Percentiles rank a stretch among this genome's conserved stretches.
phyloP scores from a whole-genome alignment of 192 early-diverging fungal species.

The Gonapodya prolifera region DNA sequence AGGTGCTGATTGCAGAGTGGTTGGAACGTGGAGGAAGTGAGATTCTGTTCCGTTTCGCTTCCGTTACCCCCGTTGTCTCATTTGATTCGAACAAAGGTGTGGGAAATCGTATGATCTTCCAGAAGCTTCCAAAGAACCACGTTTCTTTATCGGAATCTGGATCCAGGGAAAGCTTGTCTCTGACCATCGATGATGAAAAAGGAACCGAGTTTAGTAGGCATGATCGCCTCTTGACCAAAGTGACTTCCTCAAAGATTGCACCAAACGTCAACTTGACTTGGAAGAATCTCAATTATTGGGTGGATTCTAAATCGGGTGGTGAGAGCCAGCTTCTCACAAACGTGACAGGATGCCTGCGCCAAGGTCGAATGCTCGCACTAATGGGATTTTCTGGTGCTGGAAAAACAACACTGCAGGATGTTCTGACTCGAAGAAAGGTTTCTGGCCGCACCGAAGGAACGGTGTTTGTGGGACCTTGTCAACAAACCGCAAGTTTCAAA shows the following conservation, averaged over 20 bases:
- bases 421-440: conserved; percentile 65
- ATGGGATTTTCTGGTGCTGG: conserved; percentile 67
- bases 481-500: conserved; percentile 23
- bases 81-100: neutral
- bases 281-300: conserved; percentile 55
- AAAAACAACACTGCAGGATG: conserved; percentile 66
- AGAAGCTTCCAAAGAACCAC: no score
- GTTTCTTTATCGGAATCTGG: no score
- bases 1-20: neutral
- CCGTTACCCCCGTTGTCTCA: neutral
- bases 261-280: conserved; percentile 27
- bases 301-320: conserved; percentile 42
- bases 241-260: neutral
- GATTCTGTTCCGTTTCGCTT: no score
- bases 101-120: neutral
- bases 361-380: conserved; percentile 63
- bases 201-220: neutral
- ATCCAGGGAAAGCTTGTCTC: neutral
- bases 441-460: conserved; percentile 47
- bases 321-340: conserved; percentile 51
- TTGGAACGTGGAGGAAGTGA: neutral
- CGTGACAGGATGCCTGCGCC: conserved; percentile 55
- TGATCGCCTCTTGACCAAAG: neutral
- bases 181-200: neutral
- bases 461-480: conserved; percentile 56